Evolutionary conservation across 192 early-diverging fungal species (phyloP), one percentile per base, ranked within the genome.

Genomic region (Gaertneriomyces sp.): DNA sequence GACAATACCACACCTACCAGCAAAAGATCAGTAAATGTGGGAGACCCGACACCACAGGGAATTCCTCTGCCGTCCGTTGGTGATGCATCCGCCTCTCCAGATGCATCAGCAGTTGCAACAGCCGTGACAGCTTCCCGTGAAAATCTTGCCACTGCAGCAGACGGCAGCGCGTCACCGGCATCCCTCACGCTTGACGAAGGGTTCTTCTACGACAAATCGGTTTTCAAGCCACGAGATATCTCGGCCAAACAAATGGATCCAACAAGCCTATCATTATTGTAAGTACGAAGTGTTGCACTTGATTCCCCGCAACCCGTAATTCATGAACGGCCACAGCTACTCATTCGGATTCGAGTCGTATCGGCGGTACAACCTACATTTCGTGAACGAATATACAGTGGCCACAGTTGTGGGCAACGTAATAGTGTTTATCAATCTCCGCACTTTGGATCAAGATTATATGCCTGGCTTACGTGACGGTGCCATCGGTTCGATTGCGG

Each of bases 341-440:
- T 79, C 70, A 3, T 81, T 76, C 61, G 82, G 82, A 1, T 85
- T 86, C 58, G 82, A 86, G 51, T 78, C 84, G 4, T 67, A 73
- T 56, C 80, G 81, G 45, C 59, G 82, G 4, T 72, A 65, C 50
- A 86, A 86, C 71, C 25, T 86, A 12, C 76, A 80, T 63, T 85
- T 64, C 63, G 39, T 86, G 14, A 74, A 79, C 53, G 81, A 86
- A 3, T 9, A 53, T 25, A 78, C 61, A 8, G 45, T 86, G 46
- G 62, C 78, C 3, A 79, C 77, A 10, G 71, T 78, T 4, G 72
- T 86, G 42, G 84, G 85, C 33, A 87, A 87, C 63, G 66, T 84
- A 1, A 57, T 86, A 6, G 68, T 78, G 10, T 75, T 87, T 54
- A 25, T 86, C n/a, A 80, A 86, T 52, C n/a, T 76, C 8, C 72